These are phyloP conservation scores for Taxillus chinensis DNA, from an alignment of 164 flowering plant species.

Conservation along the genomic window DNA sequence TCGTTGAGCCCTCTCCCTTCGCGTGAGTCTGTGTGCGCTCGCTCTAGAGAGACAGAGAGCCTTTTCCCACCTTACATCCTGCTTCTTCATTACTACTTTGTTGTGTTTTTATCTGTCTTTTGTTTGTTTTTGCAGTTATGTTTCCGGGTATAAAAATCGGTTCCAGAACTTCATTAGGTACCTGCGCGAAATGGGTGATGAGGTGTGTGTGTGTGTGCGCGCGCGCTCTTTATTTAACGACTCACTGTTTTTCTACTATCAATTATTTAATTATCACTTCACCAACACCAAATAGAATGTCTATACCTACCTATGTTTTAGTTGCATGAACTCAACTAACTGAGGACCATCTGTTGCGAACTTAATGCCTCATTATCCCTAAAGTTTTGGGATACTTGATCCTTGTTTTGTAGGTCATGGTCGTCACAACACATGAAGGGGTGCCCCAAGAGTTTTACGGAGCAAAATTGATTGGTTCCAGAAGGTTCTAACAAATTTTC, in stretches of 20 bases:
- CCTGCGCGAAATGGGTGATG: constrained; percentile 98
- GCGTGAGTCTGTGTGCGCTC: constrained; percentile 43
- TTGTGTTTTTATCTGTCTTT: too few species aligned
- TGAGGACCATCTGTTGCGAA: too few species aligned
- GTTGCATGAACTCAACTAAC: too few species aligned
- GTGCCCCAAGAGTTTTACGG: constrained; percentile 93
- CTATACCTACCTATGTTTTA: too few species aligned
- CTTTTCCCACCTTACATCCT: too few species aligned
- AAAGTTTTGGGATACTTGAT: not conserved
- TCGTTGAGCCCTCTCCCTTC: constrained; percentile 99
- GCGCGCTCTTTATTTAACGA: too few species aligned
- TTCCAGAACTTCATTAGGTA: constrained; percentile 91
- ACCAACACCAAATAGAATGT: too few species aligned
- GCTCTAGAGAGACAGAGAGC: not conserved
- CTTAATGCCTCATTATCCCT: too few species aligned
- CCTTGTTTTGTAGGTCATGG: constrained; percentile 60
- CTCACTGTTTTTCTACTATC: too few species aligned
- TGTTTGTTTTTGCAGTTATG: constrained; percentile 53
- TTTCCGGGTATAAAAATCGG: constrained; percentile 92
- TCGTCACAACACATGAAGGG: constrained; percentile 98
- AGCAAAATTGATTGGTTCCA: constrained; percentile 83
- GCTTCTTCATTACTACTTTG: too few species aligned
- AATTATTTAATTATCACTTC: too few species aligned
- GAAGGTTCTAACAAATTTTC: constrained; percentile 40
- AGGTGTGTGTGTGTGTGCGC: constrained; percentile 39